These are phyloP conservation scores for Hypericum perforatum DNA, from an alignment of 345 rosid genomes.

Conservation along the genomic window DNA sequence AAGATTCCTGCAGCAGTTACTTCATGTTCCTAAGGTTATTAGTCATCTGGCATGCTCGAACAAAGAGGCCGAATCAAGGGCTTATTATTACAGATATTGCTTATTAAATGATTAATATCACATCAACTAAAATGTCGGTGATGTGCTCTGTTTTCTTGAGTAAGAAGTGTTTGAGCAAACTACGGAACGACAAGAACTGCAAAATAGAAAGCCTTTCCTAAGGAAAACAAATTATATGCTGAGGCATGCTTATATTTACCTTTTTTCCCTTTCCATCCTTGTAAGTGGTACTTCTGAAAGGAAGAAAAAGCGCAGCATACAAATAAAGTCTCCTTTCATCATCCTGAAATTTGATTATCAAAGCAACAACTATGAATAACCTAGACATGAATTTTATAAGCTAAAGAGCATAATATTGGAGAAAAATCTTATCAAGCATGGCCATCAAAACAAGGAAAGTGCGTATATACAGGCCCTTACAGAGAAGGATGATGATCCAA, in stretches of 20 bases:
- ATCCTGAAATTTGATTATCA: slow-evolving; percentile 38
- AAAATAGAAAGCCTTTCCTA: neutral
- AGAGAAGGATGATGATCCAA: slow-evolving; percentile 36
- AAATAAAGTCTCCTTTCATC: slow-evolving; percentile 64
- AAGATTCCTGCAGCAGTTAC: too few relatives aligned
- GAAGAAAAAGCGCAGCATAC: slow-evolving; percentile 81
- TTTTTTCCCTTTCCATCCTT: slow-evolving; percentile 53
- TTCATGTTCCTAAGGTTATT: too few relatives aligned
- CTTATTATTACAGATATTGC: too few relatives aligned
- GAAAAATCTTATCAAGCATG: neutral
- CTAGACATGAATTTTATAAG: neutral
- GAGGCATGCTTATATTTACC: slow-evolving; percentile 24
- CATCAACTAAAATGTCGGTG: too few relatives aligned
- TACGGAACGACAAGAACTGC: neutral
- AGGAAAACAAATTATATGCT: too few relatives aligned
- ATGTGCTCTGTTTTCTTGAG: too few relatives aligned
- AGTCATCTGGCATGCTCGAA: too few relatives aligned
- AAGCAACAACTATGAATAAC: slow-evolving; percentile 13
- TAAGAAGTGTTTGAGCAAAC: neutral
- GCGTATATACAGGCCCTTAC: slow-evolving; percentile 32
- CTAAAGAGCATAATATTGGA: slow-evolving; percentile 3
- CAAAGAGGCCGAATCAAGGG: too few relatives aligned
- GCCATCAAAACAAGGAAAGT: slow-evolving; percentile 5
- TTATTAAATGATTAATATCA: too few relatives aligned
- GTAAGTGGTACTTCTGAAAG: slow-evolving; percentile 43